Evolutionary conservation across 352 stramenopile species (phyloP).

Genomic region (Phytophthora lateralis): DNA sequence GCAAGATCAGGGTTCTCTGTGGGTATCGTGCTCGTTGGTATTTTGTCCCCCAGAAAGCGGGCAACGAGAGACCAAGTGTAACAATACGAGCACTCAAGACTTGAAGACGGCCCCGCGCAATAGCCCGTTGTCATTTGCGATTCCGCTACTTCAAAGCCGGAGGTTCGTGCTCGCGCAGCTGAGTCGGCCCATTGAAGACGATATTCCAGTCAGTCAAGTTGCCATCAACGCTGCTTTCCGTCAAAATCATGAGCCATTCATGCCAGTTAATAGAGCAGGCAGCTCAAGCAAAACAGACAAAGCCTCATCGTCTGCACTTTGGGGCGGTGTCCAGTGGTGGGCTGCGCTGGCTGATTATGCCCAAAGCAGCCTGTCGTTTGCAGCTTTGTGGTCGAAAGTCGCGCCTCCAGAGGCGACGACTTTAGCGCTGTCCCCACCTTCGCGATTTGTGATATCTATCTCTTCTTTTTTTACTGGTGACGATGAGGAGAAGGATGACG

Average conservation of each 20-base stretch:
- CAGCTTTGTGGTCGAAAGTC: slow-evolving; percentile 41
- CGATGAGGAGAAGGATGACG: slow-evolving; percentile 17
- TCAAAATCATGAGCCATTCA: slow-evolving; percentile 39
- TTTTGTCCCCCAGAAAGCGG: slow-evolving; percentile 35
- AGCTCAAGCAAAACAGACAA: slow-evolving; percentile 7
- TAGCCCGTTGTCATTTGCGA: slow-evolving; percentile 34
- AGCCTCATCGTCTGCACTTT: slow-evolving; percentile 19
- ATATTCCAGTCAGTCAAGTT: slow-evolving; percentile 40
- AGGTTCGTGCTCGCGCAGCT: slow-evolving; percentile 44
- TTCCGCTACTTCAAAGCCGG: slow-evolving; percentile 41
- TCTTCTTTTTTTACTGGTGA: slow-evolving; percentile 23
- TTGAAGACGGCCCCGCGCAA: background rate
- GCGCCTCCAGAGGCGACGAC: slow-evolving; percentile 5
- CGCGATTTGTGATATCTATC: slow-evolving; percentile 39
- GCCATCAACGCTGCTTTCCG: slow-evolving; percentile 43
- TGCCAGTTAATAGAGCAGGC: slow-evolving; percentile 13
- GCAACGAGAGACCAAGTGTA: background rate
- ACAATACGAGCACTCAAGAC: background rate
- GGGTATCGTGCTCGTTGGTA: slow-evolving; percentile 45
- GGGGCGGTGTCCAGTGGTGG: slow-evolving; percentile 48
- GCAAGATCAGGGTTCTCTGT: slow-evolving; percentile 33
- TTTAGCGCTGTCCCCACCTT: slow-evolving; percentile 32
- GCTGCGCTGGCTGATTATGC: slow-evolving; percentile 41
- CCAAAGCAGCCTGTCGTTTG: slow-evolving; percentile 34
- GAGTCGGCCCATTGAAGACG: slow-evolving; percentile 36